A percentile compares a stretch with the other conserved stretches of the same genome.
phyloP scores from a whole-genome alignment of 1,284 basidiomycete genomes.

The Xerocomus amazonicus region DNA sequence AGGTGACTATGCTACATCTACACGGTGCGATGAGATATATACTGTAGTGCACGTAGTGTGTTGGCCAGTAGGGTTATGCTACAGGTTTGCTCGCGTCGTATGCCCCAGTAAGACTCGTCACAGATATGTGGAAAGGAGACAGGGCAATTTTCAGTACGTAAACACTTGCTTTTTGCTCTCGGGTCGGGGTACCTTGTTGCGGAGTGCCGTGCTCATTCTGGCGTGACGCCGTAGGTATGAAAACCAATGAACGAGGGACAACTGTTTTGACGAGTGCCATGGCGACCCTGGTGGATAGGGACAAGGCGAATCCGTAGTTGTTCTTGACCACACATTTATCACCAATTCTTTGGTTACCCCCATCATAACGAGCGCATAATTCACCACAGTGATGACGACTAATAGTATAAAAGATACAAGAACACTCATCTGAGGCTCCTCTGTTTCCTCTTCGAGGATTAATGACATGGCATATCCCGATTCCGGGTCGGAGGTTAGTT shows the following conservation, averaged over 20 bases:
- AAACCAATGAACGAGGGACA: conserved; percentile 75
- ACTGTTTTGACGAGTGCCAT: conserved; percentile 72
- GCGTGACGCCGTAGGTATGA: conserved; percentile 36
- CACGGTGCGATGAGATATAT: no score
- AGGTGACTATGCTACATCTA: no score
- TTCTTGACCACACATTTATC: no score
- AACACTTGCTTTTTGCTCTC: background rate
- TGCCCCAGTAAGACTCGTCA: conserved; percentile 93
- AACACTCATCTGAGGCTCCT: conserved; percentile 59
- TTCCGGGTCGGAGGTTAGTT: conserved; percentile 12
- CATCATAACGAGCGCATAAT: conserved; percentile 16
- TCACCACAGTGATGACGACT: conserved; percentile 59
- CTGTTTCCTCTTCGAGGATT: conserved; percentile 38
- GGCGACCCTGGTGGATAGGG: conserved; percentile 55
- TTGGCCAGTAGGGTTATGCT: no score
- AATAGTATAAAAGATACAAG: conserved; percentile 53
- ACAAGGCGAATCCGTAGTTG: conserved; percentile 58
- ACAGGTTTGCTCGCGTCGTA: conserved; percentile 83
- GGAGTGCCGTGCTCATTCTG: background rate
- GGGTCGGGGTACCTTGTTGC: background rate
- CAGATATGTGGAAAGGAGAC: conserved; percentile 95
- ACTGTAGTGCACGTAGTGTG: no score
- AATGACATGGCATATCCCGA: background rate
- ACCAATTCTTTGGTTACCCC: no score
- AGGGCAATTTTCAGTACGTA: conserved; percentile 89